A percentile compares a stretch with the other conserved stretches of the same genome.
These are phyloP conservation scores for Ilyonectria mors-panacis DNA, from an alignment of 2,329 filamentous ascomycete genomes.

Conservation along the genomic window DNA sequence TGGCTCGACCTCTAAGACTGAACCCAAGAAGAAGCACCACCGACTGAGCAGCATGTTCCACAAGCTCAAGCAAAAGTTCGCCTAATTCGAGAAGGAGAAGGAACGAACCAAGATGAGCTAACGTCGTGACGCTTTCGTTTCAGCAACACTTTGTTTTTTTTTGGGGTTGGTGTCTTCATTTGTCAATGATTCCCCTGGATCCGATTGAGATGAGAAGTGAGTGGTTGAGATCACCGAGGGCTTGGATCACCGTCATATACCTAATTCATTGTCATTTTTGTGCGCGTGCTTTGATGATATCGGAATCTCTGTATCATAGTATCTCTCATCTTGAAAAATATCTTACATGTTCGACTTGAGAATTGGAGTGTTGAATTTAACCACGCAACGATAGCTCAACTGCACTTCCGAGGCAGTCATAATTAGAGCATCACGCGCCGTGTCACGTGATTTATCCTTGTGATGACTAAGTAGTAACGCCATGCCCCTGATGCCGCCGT, in stretches of 20 bases:
- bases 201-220: constrained; percentile 49
- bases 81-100: constrained; percentile 43
- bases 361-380: neutral
- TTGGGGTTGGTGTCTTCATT: constrained; percentile 55
- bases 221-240: constrained; percentile 48
- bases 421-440: neutral
- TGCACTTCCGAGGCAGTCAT: neutral
- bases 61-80: constrained; percentile 67
- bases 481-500: constrained; percentile 28
- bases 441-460: constrained; percentile 26
- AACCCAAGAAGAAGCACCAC: constrained; percentile 77
- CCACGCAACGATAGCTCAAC: neutral
- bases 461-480: constrained; percentile 43
- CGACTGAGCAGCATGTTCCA: constrained; percentile 74
- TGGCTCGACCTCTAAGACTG: constrained; percentile 47
- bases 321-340: constrained; percentile 34
- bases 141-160: constrained; percentile 48
- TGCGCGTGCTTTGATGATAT: constrained; percentile 44
- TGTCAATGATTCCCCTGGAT: constrained; percentile 59
- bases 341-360: constrained; percentile 24
- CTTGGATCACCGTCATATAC: constrained; percentile 54
- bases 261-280: constrained; percentile 54
- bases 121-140: constrained; percentile 44
- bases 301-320: constrained; percentile 44
- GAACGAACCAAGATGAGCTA: constrained; percentile 40